Evolutionary conservation across 352 stramenopile genomes (phyloP).

Genomic region (Phytophthora foliorum): DNA sequence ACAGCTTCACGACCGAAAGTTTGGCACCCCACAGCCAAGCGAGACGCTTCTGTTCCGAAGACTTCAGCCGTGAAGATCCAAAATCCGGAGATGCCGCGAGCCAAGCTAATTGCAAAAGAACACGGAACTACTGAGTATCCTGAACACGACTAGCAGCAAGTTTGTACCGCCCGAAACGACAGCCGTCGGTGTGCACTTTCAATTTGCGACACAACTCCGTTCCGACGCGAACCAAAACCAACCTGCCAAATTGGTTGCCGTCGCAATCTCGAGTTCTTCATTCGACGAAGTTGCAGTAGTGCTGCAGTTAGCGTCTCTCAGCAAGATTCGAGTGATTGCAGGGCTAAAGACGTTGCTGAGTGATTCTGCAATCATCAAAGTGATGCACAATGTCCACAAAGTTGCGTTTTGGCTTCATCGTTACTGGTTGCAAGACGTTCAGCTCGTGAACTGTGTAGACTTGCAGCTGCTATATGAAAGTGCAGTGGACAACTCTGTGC

Average conservation of each 20-base stretch:
- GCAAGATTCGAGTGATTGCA: conserved; percentile 12
- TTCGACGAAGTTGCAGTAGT: conserved; percentile 20
- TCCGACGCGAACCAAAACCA: conserved; percentile 6
- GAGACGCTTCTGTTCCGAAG: conserved; percentile 1
- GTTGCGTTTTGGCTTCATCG: conserved; percentile 26
- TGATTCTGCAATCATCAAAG: conserved; percentile 23
- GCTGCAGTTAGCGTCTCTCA: conserved; percentile 22
- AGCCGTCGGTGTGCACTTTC: conserved; percentile 31
- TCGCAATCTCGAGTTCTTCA: conserved; percentile 20
- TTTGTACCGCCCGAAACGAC: conserved; percentile 3
- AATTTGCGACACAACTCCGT: conserved; percentile 10
- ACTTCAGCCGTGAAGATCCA: neutral
- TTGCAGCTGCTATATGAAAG: conserved; percentile 44
- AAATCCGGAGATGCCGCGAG: neutral
- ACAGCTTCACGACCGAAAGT: neutral
- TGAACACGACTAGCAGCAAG: conserved; percentile 21
- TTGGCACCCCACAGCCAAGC: conserved; percentile 1
- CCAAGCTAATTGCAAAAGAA: conserved; percentile 21
- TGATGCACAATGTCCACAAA: no score
- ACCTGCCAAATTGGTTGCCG: conserved; percentile 11
- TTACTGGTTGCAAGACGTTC: conserved; percentile 12
- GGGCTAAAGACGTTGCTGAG: conserved; percentile 21
- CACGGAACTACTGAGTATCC: conserved; percentile 21
- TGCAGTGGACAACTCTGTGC: conserved; percentile 11
- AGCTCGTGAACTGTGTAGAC: conserved; percentile 37